Conservation (phyloP, 2,329 filamentous ascomycete genomes). For the Cladobotryum mycophilum region DNA sequence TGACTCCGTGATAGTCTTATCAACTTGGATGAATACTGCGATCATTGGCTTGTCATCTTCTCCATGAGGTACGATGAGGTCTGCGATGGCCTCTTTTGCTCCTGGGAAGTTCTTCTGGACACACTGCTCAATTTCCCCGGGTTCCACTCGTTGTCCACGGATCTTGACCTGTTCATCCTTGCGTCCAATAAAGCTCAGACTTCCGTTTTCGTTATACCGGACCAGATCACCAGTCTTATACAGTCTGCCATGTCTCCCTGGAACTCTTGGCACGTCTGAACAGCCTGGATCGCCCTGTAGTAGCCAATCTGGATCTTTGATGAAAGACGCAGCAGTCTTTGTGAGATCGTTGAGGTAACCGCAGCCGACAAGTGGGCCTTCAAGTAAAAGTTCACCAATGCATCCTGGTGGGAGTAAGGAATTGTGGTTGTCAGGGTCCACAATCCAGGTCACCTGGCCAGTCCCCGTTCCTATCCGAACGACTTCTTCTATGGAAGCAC, state of each 20-base stretch:
- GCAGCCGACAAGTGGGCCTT: too few species aligned
- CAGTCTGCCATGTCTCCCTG: not conserved
- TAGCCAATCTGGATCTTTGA: not conserved
- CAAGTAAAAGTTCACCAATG: too few species aligned
- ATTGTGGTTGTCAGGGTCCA: too few species aligned
- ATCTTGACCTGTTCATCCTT: conserved; percentile 50
- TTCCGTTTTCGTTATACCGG: not conserved
- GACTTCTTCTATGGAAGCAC: not conserved
- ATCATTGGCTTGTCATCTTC: not conserved
- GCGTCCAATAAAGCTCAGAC: conserved; percentile 18
- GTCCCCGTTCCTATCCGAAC: not conserved
- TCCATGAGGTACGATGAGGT: not conserved
- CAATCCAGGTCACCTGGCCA: too few species aligned
- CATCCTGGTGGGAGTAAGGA: too few species aligned
- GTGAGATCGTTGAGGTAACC: not conserved
- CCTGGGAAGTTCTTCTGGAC: not conserved
- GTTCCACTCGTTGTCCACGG: conserved; percentile 45
- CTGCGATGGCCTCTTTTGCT: not conserved
- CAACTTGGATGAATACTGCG: not conserved
- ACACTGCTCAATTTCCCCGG: conserved; percentile 17
- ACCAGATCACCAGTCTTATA: conserved; percentile 1
- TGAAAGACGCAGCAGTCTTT: not conserved
- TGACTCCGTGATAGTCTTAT: too few species aligned
- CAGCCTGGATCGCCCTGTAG: not conserved
- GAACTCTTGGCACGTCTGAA: conserved; percentile 13